These are phyloP conservation scores for Teratosphaeria epicoccoides DNA, from an alignment of 2,329 filamentous ascomycete species.

Conservation along the genomic window DNA sequence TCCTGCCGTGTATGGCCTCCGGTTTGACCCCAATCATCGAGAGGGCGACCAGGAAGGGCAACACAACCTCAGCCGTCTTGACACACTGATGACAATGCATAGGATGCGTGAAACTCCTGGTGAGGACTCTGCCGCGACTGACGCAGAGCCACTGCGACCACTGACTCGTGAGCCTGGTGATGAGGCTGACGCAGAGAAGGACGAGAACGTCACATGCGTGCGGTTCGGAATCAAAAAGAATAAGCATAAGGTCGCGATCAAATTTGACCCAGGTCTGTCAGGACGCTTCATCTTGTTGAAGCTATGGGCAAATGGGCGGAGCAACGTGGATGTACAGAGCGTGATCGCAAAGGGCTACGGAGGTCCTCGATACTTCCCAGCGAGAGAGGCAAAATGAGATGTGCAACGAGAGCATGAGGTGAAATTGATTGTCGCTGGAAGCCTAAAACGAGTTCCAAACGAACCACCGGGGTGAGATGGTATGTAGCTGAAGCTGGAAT, in stretches of 20 bases:
- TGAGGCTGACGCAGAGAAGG: conserved; percentile 11
- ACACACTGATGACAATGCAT: conserved; percentile 19
- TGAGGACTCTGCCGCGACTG: no score
- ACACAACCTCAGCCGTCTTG: conserved; percentile 13
- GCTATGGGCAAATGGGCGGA: conserved; percentile 67
- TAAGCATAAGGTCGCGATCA: conserved; percentile 76
- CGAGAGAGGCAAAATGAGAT: conserved; percentile 2
- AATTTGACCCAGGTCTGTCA: conserved; percentile 67
- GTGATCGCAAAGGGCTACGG: conserved; percentile 76
- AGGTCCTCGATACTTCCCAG: conserved; percentile 65
- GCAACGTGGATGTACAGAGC: conserved; percentile 83
- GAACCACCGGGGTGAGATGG: not conserved
- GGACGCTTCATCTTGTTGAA: conserved; percentile 72
- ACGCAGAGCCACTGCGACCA: not conserved
- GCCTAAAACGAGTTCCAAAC: no score
- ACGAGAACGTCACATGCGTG: conserved; percentile 44
- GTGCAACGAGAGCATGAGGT: not conserved
- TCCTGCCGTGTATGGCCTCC: conserved; percentile 6
- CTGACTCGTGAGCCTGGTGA: not conserved
- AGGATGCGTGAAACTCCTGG: conserved; percentile 13
- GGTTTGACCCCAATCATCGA: conserved; percentile 5
- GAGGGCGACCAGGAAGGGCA: conserved; percentile 9
- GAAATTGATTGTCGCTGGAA: no score
- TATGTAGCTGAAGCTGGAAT: not conserved
- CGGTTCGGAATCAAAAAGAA: conserved; percentile 73